Evolutionary conservation across 208 protist genomes (phyloP), one percentile per base, ranked within the genome.

Genomic region (Novymonas esmeraldas): DNA sequence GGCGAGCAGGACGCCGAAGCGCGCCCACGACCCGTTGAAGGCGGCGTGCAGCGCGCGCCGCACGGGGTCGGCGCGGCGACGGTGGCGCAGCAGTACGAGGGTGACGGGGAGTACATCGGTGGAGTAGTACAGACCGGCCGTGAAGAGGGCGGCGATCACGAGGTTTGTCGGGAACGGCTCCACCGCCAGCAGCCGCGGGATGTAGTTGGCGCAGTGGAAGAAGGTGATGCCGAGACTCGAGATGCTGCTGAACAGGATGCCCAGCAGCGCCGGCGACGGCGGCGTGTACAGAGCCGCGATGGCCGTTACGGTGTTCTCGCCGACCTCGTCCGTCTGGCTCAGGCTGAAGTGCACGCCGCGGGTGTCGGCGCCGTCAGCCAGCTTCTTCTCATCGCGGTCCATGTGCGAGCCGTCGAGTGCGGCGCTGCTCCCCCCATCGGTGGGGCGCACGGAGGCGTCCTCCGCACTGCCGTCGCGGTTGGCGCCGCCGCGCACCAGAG

Each of bases 101-200:
- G 62, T 71, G 36, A 92, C 61, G 18, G 84, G 75, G 16, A 87
- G 52, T 18, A 90, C 77, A 28, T 84, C 77, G 0, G 61, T 64
- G 11, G 81, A 88, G 69, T 77, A 87, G 73, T 65, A 81, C 24
- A 94, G 10, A 13, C 88, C 88, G 4, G 52, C 26, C 13, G 73
- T 70, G 72, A 89, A 91, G 44, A 62, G 49, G 20, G 36, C 54
- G 20, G 78, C 82, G 45, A 94, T 64, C 18, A 81, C 13, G 16
- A 91, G 55, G 31, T 60, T 81, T 6, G 82, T 78, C 18, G 88
- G 88, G 28, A 80, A 89, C 0, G 88, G 88, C 11, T 92, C 85
- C 18, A 94, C 51, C 14, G 81, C 88, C 10, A 94, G 44, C 29
- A 94, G 68, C 29, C 88, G 85, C 4, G 88, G 88, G 45, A 94